Conservation (phyloP, 2,329 filamentous ascomycete species). For the Neopestalotiopsis sp. region DNA sequence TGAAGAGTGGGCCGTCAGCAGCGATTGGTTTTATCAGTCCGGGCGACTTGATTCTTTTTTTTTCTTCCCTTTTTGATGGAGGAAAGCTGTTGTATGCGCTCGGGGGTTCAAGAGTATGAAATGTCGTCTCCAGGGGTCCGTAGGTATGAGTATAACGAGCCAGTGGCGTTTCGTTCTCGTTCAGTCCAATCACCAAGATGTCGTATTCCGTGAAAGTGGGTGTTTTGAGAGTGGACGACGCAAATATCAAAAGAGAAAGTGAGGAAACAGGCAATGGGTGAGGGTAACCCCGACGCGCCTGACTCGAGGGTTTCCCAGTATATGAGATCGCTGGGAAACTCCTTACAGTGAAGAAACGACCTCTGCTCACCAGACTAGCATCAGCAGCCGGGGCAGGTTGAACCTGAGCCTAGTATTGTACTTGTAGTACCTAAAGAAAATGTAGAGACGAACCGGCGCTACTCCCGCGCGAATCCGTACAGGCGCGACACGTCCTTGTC, state of each 20-base stretch:
- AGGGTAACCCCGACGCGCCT: neutral
- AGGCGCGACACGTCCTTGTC: slow-evolving; percentile 15
- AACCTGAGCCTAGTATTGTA: neutral
- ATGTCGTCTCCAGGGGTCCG: neutral
- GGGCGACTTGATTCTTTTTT: neutral
- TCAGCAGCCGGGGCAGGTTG: neutral
- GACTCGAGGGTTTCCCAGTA: neutral
- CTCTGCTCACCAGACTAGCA: neutral
- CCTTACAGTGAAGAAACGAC: neutral
- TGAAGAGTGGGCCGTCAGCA: slow-evolving; percentile 14
- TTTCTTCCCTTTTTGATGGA: too few relatives aligned
- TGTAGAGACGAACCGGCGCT: slow-evolving; percentile 9
- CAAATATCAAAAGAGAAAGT: neutral
- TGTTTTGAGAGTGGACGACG: neutral
- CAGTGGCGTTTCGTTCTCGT: neutral
- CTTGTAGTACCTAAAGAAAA: neutral
- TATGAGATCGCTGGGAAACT: neutral
- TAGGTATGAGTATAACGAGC: neutral
- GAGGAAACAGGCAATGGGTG: neutral
- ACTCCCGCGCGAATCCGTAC: slow-evolving; percentile 13
- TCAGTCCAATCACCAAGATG: neutral
- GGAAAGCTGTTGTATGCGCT: neutral
- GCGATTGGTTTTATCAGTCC: neutral
- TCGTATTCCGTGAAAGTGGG: neutral
- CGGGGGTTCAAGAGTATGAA: neutral